A percentile compares a stretch with the other conserved stretches of the same genome.
phyloP scores from a whole-genome alignment of 345 rosid genomes.

The Adansonia digitata region DNA sequence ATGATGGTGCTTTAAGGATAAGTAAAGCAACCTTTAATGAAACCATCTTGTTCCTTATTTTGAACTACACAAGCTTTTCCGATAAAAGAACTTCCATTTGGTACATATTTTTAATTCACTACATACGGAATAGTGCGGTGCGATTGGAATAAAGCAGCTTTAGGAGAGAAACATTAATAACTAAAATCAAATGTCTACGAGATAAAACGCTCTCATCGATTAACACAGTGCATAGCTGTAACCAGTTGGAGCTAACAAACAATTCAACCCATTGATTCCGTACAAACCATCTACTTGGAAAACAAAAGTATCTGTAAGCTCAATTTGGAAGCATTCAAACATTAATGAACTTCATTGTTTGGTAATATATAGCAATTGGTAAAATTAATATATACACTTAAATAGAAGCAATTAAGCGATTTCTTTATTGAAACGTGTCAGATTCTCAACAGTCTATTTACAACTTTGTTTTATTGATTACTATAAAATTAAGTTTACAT shows the following conservation, averaged over 20 bases:
- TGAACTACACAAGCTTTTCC: no score
- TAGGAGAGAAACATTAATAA: no score
- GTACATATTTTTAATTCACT: no score
- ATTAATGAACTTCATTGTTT: not conserved
- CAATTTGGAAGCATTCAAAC: not conserved
- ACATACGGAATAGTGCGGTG: no score
- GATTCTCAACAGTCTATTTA: not conserved
- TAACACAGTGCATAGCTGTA: not conserved
- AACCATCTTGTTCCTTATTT: no score
- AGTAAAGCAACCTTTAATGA: no score
- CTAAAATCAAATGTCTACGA: no score
- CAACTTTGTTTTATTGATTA: not conserved
- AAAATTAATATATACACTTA: not conserved
- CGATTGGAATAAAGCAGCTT: no score
- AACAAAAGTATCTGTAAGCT: not conserved
- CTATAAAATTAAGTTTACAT: not conserved
- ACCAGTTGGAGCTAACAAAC: not conserved
- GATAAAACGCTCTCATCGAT: no score
- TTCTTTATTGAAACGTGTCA: not conserved
- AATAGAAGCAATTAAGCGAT: not conserved
- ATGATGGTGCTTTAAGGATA: no score
- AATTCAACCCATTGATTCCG: not conserved
- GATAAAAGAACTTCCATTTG: no score
- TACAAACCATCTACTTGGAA: not conserved
- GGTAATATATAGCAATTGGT: not conserved